These are phyloP conservation scores for Cercospora sp. DNA, from an alignment of 2,329 filamentous ascomycete genomes.

Conservation along the genomic window DNA sequence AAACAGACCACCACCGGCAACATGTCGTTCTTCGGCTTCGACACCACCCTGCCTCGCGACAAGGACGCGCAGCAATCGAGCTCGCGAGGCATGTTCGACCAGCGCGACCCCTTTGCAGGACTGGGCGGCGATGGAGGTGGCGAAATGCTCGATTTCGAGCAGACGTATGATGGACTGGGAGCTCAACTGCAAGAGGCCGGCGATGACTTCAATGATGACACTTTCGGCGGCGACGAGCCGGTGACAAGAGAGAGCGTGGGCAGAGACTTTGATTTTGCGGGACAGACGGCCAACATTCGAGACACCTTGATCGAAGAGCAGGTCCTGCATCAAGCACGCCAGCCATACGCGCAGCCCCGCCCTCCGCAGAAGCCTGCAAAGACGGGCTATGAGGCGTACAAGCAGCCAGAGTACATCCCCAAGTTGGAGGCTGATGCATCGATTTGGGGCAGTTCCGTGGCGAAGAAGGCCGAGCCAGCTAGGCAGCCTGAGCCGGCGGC, in stretches of 20 bases:
- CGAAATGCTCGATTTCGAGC: slow-evolving; percentile 81
- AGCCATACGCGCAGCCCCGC: slow-evolving; percentile 53
- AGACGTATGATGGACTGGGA: slow-evolving; percentile 94
- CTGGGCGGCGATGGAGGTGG: slow-evolving; percentile 58
- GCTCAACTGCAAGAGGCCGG: slow-evolving; percentile 88
- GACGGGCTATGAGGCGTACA: slow-evolving; percentile 90
- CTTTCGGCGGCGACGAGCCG: slow-evolving; percentile 63
- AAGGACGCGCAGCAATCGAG: slow-evolving; percentile 49
- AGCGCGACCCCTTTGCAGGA: slow-evolving; percentile 82
- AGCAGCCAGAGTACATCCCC: slow-evolving; percentile 77
- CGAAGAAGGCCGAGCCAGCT: slow-evolving; percentile 47
- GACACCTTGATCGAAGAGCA: slow-evolving; percentile 90
- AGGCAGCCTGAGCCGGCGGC: slow-evolving; percentile 45
- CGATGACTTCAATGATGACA: slow-evolving; percentile 96
- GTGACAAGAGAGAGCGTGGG: slow-evolving; percentile 62
- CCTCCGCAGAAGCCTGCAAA: slow-evolving; percentile 60
- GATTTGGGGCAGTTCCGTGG: slow-evolving; percentile 80
- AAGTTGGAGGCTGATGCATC: slow-evolving; percentile 91
- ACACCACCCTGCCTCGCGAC: slow-evolving; percentile 66
- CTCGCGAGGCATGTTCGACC: slow-evolving; percentile 67
- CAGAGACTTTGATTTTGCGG: slow-evolving; percentile 97
- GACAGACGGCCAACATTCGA: slow-evolving; percentile 83
- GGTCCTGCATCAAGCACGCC: slow-evolving; percentile 74
- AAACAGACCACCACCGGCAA: slow-evolving; percentile 10
- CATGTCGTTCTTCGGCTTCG: slow-evolving; percentile 91